Evolutionary conservation across 805 yeast species (phyloP).

Genomic region (Suhomyces tanzawaensis): DNA sequence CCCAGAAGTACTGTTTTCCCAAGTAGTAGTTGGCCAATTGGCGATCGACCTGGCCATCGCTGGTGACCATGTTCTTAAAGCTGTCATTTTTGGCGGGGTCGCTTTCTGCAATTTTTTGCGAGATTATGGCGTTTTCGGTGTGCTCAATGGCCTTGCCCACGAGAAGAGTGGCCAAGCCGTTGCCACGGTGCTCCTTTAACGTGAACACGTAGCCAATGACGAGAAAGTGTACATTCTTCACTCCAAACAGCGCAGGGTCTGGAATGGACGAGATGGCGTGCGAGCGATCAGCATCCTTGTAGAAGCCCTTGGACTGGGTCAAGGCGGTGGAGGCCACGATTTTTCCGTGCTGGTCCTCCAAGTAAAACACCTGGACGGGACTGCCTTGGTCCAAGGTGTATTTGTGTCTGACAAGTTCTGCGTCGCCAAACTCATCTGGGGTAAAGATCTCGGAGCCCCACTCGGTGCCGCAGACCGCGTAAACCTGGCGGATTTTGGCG

Average conservation of each 20-base stretch:
- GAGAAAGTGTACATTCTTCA: conserved; percentile 27
- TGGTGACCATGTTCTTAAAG: conserved; percentile 31
- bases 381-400: conserved; percentile 14
- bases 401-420: conserved; percentile 11
- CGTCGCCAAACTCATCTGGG: conserved; percentile 23
- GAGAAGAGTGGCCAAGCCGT: conserved; percentile 30
- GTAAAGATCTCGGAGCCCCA: conserved; percentile 20
- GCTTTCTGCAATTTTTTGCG: conserved; percentile 22
- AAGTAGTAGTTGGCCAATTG: conserved; percentile 33
- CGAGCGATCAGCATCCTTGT: conserved; percentile 25
- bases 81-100: conserved; percentile 24
- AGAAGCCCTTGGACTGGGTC: conserved; percentile 25
- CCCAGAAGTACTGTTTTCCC: conserved; percentile 38
- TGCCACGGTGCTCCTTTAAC: conserved; percentile 21
- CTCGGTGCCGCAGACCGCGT: conserved; percentile 21
- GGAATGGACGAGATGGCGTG: conserved; percentile 27
- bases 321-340: conserved; percentile 24
- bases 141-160: conserved; percentile 26
- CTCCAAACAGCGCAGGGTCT: conserved; percentile 32
- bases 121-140: conserved; percentile 30
- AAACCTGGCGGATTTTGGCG: conserved; percentile 18
- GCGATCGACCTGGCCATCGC: conserved; percentile 26
- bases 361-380: conserved; percentile 24
- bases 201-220: conserved; percentile 28
- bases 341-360: conserved; percentile 21